Percentiles rank a stretch among this genome's conserved stretches.
Conservation (phyloP, 169 alveolate species). For the Eimeria falciformis region DNA sequence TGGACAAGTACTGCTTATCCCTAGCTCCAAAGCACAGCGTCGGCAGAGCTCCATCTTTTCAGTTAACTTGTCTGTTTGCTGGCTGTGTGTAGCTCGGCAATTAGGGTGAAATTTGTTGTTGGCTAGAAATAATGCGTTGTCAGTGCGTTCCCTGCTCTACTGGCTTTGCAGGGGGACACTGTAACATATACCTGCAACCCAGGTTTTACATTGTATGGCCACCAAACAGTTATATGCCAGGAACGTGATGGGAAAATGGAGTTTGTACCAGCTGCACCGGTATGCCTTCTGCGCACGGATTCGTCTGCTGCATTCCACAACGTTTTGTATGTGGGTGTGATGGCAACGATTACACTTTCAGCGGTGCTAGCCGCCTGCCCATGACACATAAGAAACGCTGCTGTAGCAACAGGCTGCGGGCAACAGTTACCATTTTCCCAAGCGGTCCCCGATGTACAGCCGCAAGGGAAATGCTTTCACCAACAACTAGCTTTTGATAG, state of each 20-base stretch:
- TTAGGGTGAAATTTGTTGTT: too few relatives aligned
- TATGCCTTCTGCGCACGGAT: slow-evolving; percentile 5
- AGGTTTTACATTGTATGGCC: slow-evolving; percentile 68
- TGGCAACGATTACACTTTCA: not conserved
- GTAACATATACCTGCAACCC: slow-evolving; percentile 71
- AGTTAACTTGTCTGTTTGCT: too few relatives aligned
- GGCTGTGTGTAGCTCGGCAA: too few relatives aligned
- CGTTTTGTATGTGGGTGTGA: not conserved
- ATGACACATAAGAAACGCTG: too few relatives aligned
- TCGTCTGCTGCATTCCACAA: not conserved
- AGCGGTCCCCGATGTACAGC: not conserved
- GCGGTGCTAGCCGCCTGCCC: not conserved
- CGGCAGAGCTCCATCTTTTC: too few relatives aligned
- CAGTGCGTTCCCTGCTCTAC: too few relatives aligned
- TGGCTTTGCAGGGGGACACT: slow-evolving; percentile 63
- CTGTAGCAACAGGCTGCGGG: too few relatives aligned
- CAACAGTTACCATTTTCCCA: too few relatives aligned
- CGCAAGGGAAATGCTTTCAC: not conserved
- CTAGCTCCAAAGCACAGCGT: too few relatives aligned
- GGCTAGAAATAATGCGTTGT: too few relatives aligned
- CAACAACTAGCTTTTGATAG: too few relatives aligned
- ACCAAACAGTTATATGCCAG: slow-evolving; percentile 51
- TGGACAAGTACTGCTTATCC: too few relatives aligned
- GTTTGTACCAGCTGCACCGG: slow-evolving; percentile 65
- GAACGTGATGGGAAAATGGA: slow-evolving; percentile 68